Evolutionary conservation across 805 yeast species (phyloP).

Genomic region (Sporopachydermia lactativora): DNA sequence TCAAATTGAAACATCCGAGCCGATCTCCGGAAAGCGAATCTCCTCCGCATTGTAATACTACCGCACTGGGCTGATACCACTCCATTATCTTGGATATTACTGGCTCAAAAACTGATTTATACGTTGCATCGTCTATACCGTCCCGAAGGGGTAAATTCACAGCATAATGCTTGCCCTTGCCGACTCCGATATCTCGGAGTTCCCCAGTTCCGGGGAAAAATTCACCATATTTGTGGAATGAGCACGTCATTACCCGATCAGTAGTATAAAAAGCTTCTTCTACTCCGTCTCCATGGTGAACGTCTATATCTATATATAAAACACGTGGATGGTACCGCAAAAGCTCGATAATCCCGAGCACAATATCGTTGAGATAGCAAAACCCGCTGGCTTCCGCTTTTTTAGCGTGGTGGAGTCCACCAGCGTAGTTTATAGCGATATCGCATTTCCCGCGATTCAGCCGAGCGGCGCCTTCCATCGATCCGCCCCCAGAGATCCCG

Average conservation of each 20-base stretch:
- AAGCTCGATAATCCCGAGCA: conserved; percentile 71
- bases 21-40: conserved; percentile 91
- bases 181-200: conserved; percentile 78
- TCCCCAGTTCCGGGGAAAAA: conserved; percentile 97
- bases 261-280: conserved; percentile 94
- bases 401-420: conserved; percentile 94
- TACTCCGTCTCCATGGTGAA: conserved; percentile 97
- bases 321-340: conserved; percentile 86
- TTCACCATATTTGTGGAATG: conserved; percentile 92
- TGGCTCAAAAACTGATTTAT: conserved; percentile 56
- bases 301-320: conserved; percentile 83
- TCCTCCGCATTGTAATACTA: conserved; percentile 95
- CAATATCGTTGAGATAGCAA: conserved; percentile 92
- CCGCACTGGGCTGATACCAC: conserved; percentile 85
- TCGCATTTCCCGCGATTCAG: conserved; percentile 78
- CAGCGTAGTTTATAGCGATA: conserved; percentile 92
- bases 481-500: conserved; percentile 82
- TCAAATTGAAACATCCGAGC: conserved; percentile 84
- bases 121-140: conserved; percentile 90
- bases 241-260: conserved; percentile 92
- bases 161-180: conserved; percentile 77
- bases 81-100: conserved; percentile 76
- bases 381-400: conserved; percentile 91
- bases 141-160: conserved; percentile 87
- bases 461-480: conserved; percentile 75